Evolutionary conservation across 2,329 filamentous ascomycete species (phyloP).

Genomic region (Trichoderma atroviride): DNA sequence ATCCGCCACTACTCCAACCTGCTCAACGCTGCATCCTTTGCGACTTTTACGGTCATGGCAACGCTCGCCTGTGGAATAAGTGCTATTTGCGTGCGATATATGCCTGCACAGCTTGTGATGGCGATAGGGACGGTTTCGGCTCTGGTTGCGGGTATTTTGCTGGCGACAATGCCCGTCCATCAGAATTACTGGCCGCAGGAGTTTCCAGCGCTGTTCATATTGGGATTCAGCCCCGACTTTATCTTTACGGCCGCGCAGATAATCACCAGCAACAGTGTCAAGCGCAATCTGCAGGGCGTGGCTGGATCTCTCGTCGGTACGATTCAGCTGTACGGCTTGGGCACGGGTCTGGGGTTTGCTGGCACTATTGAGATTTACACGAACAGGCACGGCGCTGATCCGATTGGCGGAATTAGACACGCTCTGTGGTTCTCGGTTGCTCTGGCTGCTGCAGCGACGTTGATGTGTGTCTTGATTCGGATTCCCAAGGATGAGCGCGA

Average conservation of each 20-base stretch:
- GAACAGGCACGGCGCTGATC: not conserved
- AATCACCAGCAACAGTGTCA: constrained; percentile 10
- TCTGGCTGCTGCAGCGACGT: not conserved
- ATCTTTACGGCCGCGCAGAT: constrained; percentile 18
- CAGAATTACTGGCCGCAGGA: constrained; percentile 19
- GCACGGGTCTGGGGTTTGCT: constrained; percentile 11
- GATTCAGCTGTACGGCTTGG: constrained; percentile 13
- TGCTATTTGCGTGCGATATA: constrained; percentile 2
- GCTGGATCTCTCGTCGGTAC: constrained; percentile 12
- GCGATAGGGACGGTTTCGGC: constrained; percentile 5
- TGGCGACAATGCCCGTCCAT: constrained; percentile 3
- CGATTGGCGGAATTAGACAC: constrained; percentile 5
- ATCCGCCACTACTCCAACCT: constrained; percentile 12
- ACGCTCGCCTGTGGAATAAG: constrained; percentile 10
- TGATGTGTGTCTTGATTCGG: constrained; percentile 7
- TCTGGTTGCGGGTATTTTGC: constrained; percentile 10
- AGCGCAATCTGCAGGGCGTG: constrained; percentile 1
- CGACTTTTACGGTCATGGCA: constrained; percentile 1
- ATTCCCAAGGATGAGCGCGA: constrained; percentile 16
- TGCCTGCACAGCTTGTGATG: constrained; percentile 14
- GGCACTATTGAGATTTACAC: constrained; percentile 18
- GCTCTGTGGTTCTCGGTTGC: constrained; percentile 15
- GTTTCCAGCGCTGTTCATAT: not conserved
- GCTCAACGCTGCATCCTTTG: not conserved
- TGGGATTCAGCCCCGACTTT: not conserved